These are phyloP conservation scores for Thraustochytrium striatum DNA, from an alignment of 352 stramenopile genomes.

Conservation along the genomic window DNA sequence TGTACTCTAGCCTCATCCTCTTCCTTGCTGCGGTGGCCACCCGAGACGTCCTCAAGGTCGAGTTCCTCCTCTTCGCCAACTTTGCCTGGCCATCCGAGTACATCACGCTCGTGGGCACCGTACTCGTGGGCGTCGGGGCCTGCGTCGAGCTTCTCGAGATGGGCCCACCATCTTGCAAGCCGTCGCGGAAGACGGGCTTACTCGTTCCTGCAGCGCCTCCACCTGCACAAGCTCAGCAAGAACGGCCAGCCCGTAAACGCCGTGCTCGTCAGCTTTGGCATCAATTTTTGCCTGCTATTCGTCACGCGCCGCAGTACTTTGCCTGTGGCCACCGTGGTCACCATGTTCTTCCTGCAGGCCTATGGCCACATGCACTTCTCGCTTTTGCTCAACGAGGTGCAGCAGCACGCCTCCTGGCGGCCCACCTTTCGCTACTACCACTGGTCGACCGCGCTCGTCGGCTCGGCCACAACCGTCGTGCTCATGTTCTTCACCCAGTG, in stretches of 20 bases:
- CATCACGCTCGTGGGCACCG: constrained; percentile 62
- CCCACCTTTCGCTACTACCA: constrained; percentile 69
- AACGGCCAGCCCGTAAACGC: constrained; percentile 50
- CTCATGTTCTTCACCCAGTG: constrained; percentile 64
- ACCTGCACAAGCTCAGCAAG: constrained; percentile 45
- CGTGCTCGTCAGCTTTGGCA: constrained; percentile 59
- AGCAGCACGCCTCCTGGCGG: constrained; percentile 63
- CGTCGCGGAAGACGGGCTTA: constrained; percentile 64
- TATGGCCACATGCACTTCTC: constrained; percentile 65
- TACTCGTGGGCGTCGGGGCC: constrained; percentile 59
- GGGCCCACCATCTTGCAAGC: constrained; percentile 60
- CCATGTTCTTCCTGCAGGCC: constrained; percentile 69
- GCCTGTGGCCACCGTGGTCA: constrained; percentile 67
- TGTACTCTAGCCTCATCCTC: constrained; percentile 61
- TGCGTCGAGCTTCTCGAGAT: constrained; percentile 61
- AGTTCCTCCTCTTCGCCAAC: constrained; percentile 64
- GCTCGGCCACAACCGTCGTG: constrained; percentile 62
- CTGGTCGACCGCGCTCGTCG: constrained; percentile 63
- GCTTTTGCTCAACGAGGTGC: constrained; percentile 64
- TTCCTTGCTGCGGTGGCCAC: constrained; percentile 58
- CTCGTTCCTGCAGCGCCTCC: constrained; percentile 60
- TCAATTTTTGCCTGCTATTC: constrained; percentile 61
- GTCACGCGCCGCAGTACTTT: constrained; percentile 61
- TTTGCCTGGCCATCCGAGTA: constrained; percentile 62
- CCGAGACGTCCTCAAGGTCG: constrained; percentile 62